Evolutionary conservation across 2,329 filamentous ascomycete species (phyloP).

Genomic region (Colletotrichum falcatum): DNA sequence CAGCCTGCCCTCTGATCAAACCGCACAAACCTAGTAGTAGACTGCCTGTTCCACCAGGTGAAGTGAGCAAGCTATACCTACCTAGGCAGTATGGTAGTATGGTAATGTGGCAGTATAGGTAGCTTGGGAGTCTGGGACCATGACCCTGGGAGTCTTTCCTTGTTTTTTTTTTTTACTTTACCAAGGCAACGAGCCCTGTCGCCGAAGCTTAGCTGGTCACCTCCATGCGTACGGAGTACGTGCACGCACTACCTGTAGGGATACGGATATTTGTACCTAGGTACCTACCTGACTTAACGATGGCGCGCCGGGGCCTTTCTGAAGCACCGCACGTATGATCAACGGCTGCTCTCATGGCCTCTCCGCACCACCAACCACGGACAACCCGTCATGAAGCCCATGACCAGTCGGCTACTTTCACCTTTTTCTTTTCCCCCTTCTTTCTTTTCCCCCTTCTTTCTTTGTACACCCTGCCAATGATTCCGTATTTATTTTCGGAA

Average conservation of each 20-base stretch:
- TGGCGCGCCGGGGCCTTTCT: conserved; percentile 31
- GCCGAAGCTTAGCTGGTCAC: neutral
- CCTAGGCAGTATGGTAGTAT: no score
- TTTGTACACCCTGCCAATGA: neutral
- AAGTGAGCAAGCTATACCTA: neutral
- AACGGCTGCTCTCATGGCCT: conserved; percentile 14
- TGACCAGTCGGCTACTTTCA: conserved; percentile 28
- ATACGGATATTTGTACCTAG: no score
- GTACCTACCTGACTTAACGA: no score
- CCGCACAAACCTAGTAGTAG: conserved; percentile 9
- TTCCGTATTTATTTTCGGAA: conserved; percentile 28
- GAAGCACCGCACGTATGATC: conserved; percentile 40
- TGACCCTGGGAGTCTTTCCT: neutral
- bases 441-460: no score
- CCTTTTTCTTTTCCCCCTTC: no score
- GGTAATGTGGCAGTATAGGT: no score
- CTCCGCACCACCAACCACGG: conserved; percentile 29
- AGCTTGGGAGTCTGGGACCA: neutral
- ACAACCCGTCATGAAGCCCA: conserved; percentile 29
- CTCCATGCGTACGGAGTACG: neutral
- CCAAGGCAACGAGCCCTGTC: no score
- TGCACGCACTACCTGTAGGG: no score
- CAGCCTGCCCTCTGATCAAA: conserved; percentile 35
- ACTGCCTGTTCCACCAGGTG: conserved; percentile 13
- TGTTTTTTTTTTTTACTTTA: neutral